Conservation (phyloP, 2,329 filamentous ascomycete genomes). For the Penicillium oxalicum region DNA sequence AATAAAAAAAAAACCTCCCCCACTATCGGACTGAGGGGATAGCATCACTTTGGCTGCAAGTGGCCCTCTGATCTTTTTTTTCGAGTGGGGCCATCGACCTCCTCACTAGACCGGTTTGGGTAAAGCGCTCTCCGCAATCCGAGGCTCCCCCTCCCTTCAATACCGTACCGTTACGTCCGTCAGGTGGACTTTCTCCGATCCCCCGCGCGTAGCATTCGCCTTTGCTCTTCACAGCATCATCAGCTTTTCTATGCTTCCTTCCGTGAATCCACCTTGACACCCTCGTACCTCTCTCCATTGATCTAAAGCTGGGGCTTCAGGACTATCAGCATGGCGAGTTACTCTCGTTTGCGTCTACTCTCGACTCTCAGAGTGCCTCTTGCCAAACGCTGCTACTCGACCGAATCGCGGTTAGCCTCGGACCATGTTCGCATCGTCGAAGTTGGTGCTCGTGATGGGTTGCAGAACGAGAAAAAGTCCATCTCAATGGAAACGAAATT, state of each 20-base stretch:
- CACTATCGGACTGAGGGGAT: slow-evolving; percentile 7
- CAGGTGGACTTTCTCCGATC: too few relatives aligned
- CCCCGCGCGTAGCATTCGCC: slow-evolving; percentile 3
- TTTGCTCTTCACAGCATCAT: slow-evolving; percentile 1
- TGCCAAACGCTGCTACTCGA: slow-evolving; percentile 29
- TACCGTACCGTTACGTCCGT: too few relatives aligned
- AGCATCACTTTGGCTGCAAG: too few relatives aligned
- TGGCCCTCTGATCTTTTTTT: slow-evolving; percentile 3
- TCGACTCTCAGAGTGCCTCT: slow-evolving; percentile 21
- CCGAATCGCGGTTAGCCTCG: slow-evolving; percentile 38
- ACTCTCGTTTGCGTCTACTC: slow-evolving; percentile 25
- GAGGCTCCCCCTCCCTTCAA: too few relatives aligned
- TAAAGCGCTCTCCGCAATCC: slow-evolving; percentile 27
- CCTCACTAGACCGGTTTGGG: slow-evolving; percentile 13
- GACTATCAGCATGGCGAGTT: slow-evolving; percentile 24
- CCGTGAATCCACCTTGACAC: slow-evolving; percentile 1
- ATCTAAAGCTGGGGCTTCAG: too few relatives aligned
- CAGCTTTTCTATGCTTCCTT: slow-evolving; percentile 4
- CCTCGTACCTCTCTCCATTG: background rate
- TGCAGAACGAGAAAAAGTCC: slow-evolving; percentile 49
- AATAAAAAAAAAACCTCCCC: slow-evolving; percentile 3
- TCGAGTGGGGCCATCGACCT: slow-evolving; percentile 10
- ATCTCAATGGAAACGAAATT: slow-evolving; percentile 47
- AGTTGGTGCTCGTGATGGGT: slow-evolving; percentile 49
- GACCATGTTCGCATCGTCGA: slow-evolving; percentile 50